A percentile compares a stretch with the other conserved stretches of the same genome.
phyloP scores from a whole-genome alignment of 495 filamentous ascomycete genomes.

The Penicillium dipodomyicola region DNA sequence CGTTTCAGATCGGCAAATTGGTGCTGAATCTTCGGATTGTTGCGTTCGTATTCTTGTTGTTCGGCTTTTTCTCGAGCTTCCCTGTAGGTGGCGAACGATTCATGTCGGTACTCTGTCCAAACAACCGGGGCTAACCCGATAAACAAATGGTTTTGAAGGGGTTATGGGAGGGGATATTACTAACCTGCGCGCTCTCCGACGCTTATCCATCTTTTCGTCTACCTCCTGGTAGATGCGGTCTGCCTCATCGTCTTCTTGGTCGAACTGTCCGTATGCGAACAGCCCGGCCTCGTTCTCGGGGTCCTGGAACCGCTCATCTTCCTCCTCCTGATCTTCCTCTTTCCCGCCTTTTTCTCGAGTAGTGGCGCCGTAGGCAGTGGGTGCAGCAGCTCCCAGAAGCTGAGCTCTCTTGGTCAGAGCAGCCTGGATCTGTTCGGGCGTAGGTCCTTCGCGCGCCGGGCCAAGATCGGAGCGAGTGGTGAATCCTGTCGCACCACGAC shows the following conservation, averaged over 20 bases:
- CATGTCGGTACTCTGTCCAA: constrained; percentile 87
- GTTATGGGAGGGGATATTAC: constrained; percentile 42
- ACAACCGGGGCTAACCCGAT: constrained; percentile 57
- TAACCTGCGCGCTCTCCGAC: constrained; percentile 86
- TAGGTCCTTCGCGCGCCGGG: constrained; percentile 93
- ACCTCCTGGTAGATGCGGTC: constrained; percentile 93
- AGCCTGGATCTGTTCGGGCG: constrained; percentile 97
- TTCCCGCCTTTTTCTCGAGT: constrained; percentile 61
- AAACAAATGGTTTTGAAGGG: constrained; percentile 59
- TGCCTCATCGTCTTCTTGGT: constrained; percentile 95
- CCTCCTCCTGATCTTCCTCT: constrained; percentile 68
- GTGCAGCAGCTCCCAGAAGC: constrained; percentile 74
- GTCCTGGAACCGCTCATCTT: constrained; percentile 87
- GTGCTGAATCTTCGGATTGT: constrained; percentile 98
- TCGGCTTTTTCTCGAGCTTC: constrained; percentile 92
- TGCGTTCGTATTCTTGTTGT: constrained; percentile 88
- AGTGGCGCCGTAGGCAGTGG: constrained; percentile 72
- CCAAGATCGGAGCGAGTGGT: constrained; percentile 96
- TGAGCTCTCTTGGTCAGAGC: constrained; percentile 89
- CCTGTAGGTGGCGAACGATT: constrained; percentile 66
- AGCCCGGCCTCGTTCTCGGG: constrained; percentile 96
- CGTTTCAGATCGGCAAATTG: constrained; percentile 97
- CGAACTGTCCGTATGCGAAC: constrained; percentile 90
- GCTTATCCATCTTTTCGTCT: constrained; percentile 92
- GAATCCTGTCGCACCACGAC: constrained; percentile 96